These are phyloP conservation scores for Penicillium sp. DNA, from an alignment of 2,329 filamentous ascomycete genomes.

Conservation along the genomic window DNA sequence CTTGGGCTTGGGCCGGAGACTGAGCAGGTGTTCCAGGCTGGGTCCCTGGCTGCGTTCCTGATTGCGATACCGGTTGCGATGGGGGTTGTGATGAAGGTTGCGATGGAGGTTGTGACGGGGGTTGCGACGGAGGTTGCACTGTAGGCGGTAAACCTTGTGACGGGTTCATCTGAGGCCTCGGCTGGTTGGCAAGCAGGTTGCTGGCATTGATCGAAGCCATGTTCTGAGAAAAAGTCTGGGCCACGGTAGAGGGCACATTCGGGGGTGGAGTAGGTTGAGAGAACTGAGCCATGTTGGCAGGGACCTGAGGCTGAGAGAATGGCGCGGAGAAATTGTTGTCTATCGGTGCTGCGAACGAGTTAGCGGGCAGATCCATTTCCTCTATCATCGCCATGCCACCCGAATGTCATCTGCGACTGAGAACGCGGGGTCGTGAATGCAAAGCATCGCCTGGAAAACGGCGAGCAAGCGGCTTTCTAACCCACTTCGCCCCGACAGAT, in stretches of 20 bases:
- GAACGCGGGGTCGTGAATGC: too few species aligned
- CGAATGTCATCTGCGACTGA: neutral
- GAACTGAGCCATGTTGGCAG: conserved; percentile 29
- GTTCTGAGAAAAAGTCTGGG: conserved; percentile 31
- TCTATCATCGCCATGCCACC: neutral
- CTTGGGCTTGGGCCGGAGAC: conserved; percentile 17
- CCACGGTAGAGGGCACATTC: conserved; percentile 28
- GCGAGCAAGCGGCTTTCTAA: too few species aligned
- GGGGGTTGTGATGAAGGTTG: neutral
- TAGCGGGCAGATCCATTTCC: conserved; percentile 17
- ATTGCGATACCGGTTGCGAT: conserved; percentile 4
- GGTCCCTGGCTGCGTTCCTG: conserved; percentile 10
- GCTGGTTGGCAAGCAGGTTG: conserved; percentile 30
- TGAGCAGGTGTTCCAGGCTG: conserved; percentile 17
- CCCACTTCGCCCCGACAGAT: too few species aligned
- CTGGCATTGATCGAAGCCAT: conserved; percentile 35
- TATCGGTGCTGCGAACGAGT: conserved; percentile 30
- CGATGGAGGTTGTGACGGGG: conserved; percentile 7
- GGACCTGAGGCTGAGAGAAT: conserved; percentile 31
- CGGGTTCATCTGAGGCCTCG: conserved; percentile 20
- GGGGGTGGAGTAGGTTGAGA: conserved; percentile 27
- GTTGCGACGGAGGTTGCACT: neutral
- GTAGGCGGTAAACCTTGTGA: conserved; percentile 2
- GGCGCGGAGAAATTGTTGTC: conserved; percentile 31
- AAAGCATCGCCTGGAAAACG: too few species aligned